Conservation (phyloP, 768 basidiomycete species). For the Gloeopeniophorella convolvens region DNA sequence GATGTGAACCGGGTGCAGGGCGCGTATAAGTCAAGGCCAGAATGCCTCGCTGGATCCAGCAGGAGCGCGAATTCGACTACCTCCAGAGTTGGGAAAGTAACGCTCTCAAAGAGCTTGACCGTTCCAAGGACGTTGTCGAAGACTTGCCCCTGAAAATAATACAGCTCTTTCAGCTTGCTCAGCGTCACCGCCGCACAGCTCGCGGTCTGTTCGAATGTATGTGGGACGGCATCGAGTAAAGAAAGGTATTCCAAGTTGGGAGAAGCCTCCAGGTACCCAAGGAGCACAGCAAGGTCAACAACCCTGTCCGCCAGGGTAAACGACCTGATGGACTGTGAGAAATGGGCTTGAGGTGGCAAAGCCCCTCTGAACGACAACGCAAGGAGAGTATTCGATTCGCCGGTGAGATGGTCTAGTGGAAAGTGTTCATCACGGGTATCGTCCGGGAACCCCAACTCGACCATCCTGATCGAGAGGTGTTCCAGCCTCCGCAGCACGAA, state of each 20-base stretch:
- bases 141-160: conserved; percentile 11
- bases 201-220: background rate
- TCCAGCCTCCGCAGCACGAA: conserved; percentile 1
- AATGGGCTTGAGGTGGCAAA: background rate
- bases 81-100: conserved; percentile 1
- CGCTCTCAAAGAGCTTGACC: conserved; percentile 15
- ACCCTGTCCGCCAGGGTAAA: conserved; percentile 2
- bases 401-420: background rate
- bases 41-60: conserved; percentile 1
- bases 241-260: conserved; percentile 15
- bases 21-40: background rate
- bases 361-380: background rate
- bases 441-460: conserved; percentile 1
- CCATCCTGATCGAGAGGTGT: conserved; percentile 10
- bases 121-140: conserved; percentile 9
- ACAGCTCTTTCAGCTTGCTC: background rate
- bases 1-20: background rate
- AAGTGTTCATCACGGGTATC: background rate
- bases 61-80: conserved; percentile 3
- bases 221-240: conserved; percentile 1
- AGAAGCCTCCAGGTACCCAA: conserved; percentile 1
- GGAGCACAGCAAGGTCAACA: conserved; percentile 5
- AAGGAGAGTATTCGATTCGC: background rate
- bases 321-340: conserved; percentile 6
- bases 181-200: background rate